Conservation (phyloP, 306 rosid species). For the Begonia fuchsioides region DNA sequence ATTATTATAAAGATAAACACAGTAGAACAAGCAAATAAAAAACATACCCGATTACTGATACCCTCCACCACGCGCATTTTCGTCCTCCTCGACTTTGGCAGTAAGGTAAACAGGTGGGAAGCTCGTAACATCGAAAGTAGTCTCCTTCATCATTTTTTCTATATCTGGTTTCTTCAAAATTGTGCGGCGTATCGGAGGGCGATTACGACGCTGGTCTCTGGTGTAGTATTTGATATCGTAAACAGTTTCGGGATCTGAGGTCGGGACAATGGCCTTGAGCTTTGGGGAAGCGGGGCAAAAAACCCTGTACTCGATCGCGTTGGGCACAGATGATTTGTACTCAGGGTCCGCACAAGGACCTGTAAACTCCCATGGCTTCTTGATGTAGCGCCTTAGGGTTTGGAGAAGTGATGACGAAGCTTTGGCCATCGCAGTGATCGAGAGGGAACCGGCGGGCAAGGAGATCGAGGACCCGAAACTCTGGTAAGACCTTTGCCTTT, state of each 20-base stretch:
- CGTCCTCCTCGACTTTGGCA: constrained; percentile 41
- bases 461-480: too few relatives aligned
- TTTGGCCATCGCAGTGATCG: too few relatives aligned
- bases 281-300: constrained; percentile 56
- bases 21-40: neutral
- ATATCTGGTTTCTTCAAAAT: constrained; percentile 50
- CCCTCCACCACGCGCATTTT: constrained; percentile 70
- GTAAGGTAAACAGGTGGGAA: constrained; percentile 68
- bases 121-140: constrained; percentile 29
- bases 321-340: constrained; percentile 41
- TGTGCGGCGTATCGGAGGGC: constrained; percentile 65
- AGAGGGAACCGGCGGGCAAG: too few relatives aligned
- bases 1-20: neutral
- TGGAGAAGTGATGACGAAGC: constrained; percentile 20
- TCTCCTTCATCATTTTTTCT: constrained; percentile 43
- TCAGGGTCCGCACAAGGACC: constrained; percentile 81
- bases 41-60: constrained; percentile 40
- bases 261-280: constrained; percentile 35
- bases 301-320: constrained; percentile 63
- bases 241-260: constrained; percentile 69
- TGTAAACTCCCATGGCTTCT: constrained; percentile 95
- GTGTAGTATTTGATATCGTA: constrained; percentile 71
- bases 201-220: constrained; percentile 94
- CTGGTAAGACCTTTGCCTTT: too few relatives aligned
- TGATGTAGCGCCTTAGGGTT: constrained; percentile 55